Evolutionary conservation across 768 basidiomycete genomes (phyloP), one percentile per base, ranked within the genome.

Genomic region (Mycena indigotica): DNA sequence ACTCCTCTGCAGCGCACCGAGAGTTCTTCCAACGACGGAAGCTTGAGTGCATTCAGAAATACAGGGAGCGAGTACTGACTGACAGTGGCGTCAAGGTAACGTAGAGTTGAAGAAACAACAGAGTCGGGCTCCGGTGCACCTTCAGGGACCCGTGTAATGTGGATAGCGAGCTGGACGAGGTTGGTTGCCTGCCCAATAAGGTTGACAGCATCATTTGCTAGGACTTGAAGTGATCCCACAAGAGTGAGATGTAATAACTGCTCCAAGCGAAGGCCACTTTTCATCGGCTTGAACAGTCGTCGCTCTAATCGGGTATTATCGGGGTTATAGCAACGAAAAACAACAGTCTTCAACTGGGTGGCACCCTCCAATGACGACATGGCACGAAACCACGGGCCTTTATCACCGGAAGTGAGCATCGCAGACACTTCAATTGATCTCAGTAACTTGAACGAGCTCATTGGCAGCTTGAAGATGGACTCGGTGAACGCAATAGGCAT

Each of bases 361-460:
- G 62, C 62, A 13, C 62, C 62, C n/a, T 53, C 55, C 29, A 63
- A 28, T 6, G 48, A 54, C 16, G 62, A 59, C 62, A 63, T 63
- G 28, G 46, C 40, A 17, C 54, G 57, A 28, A 62, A 62, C 61
- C 61, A 62, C 3, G 45, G 17, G 0, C 26, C 4, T n/a, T 23
- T 48, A 5, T 53, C 30, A 23, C 8, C 48, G 0, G 51, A 35
- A 6, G 8, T 8, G 5, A 56, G 16, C n/a, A 32, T 3, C 1
- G 61, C 61, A 15, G 15, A 21, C 8, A 62, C 23, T 4, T 29
- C 55, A 41, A 62, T 49, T 8, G 61, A 32, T 24, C 17, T 53
- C 45, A 62, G 15, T 2, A 26, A 28, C 45, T 53, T 56, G 5
- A 62, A n/a, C 3, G 61, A 51, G 24, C 58, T 62, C 32, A 26